Evolutionary conservation across 2,329 filamentous ascomycete species (phyloP), one percentile per base, ranked within the genome.

Genomic region (Xylariaceae sp.): DNA sequence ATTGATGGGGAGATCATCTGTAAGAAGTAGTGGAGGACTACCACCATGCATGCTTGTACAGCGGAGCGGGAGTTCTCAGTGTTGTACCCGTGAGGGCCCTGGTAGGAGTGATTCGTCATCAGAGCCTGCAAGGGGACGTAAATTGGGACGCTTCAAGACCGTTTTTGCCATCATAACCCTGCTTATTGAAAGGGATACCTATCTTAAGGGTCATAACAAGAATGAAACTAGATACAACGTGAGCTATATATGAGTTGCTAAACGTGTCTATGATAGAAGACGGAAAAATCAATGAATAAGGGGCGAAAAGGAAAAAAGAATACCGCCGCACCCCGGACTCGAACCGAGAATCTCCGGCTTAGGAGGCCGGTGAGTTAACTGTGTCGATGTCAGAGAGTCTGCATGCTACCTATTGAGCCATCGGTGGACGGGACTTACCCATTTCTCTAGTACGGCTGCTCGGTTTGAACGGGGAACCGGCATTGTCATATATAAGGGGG

Each of bases 271-370:
- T 42, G 5, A 9, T 42, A 42, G 4, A 13, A 45, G 42, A 45
- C 2, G 42, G 37, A 10, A 9, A 45, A n/a, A 45, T 11, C 11
- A 6, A 45, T 4, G 13, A 45, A 45, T 13, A n/a, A n/a, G 42
- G 37, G 17, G 15, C 37, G n/a, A 52, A 17, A 55, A n/a, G 11
- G 45, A 34, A 48, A 55, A 56, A 62, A 63, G 55, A 62, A 49
- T 23, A 35, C 13, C 6, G 13, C 64, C 62, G 37, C 9, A 63
- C 60, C 62, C 51, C 62, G 62, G 64, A 66, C 64, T 66, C 50
- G 64, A 66, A 66, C 64, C 64, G 62, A 59, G 62, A 66, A 64
- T 66, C 64, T 66, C 62, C 55, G 58, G 62, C 58, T 66, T 66
- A 66, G 64, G 64, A 66, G 62, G 56, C 62, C 58, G 55, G 62